Conservation (phyloP, 2,329 filamentous ascomycete species). For the Fusarium longipes region DNA sequence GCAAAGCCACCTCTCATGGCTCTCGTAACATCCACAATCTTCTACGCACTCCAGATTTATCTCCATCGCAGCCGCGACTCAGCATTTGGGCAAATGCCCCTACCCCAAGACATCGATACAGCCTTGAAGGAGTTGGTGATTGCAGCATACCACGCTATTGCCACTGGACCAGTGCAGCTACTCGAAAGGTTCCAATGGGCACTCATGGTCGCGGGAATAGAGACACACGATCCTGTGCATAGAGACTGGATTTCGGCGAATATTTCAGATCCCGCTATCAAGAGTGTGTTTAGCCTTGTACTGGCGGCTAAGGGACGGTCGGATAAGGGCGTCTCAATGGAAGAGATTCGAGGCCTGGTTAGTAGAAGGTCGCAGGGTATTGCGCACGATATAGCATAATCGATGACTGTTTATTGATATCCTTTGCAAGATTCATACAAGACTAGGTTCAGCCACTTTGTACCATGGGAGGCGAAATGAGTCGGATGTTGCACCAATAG, state of each 20-base stretch:
- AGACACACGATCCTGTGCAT: slow-evolving; percentile 35
- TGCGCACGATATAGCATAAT: neutral
- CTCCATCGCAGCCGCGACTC: neutral
- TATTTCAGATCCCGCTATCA: slow-evolving; percentile 39
- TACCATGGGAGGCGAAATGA: neutral
- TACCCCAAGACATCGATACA: neutral
- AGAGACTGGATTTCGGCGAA: slow-evolving; percentile 34
- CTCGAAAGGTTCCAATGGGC: slow-evolving; percentile 16
- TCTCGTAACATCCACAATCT: neutral
- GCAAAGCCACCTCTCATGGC: slow-evolving; percentile 1
- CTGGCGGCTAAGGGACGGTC: slow-evolving; percentile 20
- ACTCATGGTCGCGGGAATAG: slow-evolving; percentile 31
- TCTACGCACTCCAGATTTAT: slow-evolving; percentile 13
- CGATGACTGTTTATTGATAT: neutral
- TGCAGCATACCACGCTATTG: slow-evolving; percentile 9
- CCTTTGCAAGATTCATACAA: neutral
- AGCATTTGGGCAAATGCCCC: neutral
- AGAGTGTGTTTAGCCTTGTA: slow-evolving; percentile 9
- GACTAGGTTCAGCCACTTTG: neutral
- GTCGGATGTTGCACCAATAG: neutral
- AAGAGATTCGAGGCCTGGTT: slow-evolving; percentile 1
- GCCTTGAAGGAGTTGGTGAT: neutral
- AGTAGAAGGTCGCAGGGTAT: neutral
- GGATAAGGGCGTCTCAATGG: slow-evolving; percentile 9
- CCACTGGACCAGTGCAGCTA: slow-evolving; percentile 6